Percentiles rank a stretch among this genome's conserved stretches.
Conservation (phyloP, 2,329 filamentous ascomycete species). For the Alternaria atra region DNA sequence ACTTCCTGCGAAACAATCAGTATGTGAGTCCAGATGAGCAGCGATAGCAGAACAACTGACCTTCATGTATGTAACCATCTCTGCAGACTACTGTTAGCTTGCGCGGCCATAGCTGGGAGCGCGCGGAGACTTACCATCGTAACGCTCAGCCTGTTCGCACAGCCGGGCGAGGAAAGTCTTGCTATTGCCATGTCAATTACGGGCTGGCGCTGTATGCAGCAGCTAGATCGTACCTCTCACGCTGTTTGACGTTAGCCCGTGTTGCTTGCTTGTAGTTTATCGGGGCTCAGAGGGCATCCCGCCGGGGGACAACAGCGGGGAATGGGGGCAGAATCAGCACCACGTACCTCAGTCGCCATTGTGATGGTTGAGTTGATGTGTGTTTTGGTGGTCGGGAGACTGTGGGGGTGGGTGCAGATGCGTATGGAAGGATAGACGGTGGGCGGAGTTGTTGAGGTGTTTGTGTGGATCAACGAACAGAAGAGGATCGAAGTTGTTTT, state of each 20-base stretch:
- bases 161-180: slow-evolving; percentile 99
- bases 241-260: slow-evolving; percentile 54
- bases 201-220: slow-evolving; percentile 21
- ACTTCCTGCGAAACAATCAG: slow-evolving; percentile 74
- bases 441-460: slow-evolving; percentile 34
- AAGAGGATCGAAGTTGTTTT: slow-evolving; percentile 40
- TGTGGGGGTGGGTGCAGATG: slow-evolving; percentile 32
- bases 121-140: slow-evolving; percentile 76
- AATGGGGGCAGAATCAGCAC: slow-evolving; percentile 47
- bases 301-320: slow-evolving; percentile 47
- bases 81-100: slow-evolving; percentile 56
- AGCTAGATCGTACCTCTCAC: slow-evolving; percentile 57
- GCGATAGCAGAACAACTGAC: slow-evolving; percentile 55
- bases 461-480: slow-evolving; percentile 33
- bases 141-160: slow-evolving; percentile 99
- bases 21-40: slow-evolving; percentile 23
- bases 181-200: slow-evolving; percentile 47
- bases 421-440: slow-evolving; percentile 35
- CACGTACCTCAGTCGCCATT: slow-evolving; percentile 72
- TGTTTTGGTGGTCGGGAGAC: slow-evolving; percentile 22
- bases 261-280: slow-evolving; percentile 40
- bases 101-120: slow-evolving; percentile 26
- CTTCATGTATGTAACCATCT: slow-evolving; percentile 99
- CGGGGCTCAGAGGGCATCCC: slow-evolving; percentile 53
- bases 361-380: slow-evolving; percentile 43